Conservation (phyloP, 257 asterid genomes). For the Solanum microdontum region DNA sequence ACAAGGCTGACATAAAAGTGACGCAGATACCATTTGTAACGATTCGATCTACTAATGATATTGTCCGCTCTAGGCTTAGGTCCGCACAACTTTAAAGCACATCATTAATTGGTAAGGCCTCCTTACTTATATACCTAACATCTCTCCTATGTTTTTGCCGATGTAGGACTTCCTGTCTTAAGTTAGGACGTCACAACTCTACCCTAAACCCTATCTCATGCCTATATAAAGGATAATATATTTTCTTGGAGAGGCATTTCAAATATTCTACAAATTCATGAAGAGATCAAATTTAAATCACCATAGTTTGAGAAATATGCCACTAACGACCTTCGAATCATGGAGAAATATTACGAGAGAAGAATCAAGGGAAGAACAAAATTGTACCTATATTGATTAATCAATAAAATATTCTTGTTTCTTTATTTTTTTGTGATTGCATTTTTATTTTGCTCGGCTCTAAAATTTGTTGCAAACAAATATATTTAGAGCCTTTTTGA, state of each 20-base stretch:
- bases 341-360: not conserved
- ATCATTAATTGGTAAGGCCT: not conserved
- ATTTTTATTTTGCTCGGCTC: not conserved
- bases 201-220: not conserved
- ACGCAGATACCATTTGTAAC: not conserved
- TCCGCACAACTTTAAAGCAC: too few relatives aligned
- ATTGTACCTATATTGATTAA: not conserved
- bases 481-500: not conserved
- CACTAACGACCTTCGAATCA: too few relatives aligned
- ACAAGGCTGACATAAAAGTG: not conserved
- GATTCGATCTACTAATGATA: not conserved
- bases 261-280: not conserved
- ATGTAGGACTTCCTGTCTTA: not conserved
- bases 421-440: not conserved
- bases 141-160: not conserved
- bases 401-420: not conserved
- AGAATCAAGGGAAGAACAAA: not conserved
- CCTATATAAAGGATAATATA: not conserved
- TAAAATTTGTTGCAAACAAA: not conserved
- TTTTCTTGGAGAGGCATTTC: not conserved
- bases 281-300: not conserved
- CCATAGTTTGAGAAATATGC: not conserved
- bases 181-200: not conserved
- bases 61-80: not conserved
- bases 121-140: not conserved